Percentiles rank a stretch among this genome's conserved stretches.
phyloP scores from a whole-genome alignment of 257 asterid species.

The Cynanchum wilfordii region DNA sequence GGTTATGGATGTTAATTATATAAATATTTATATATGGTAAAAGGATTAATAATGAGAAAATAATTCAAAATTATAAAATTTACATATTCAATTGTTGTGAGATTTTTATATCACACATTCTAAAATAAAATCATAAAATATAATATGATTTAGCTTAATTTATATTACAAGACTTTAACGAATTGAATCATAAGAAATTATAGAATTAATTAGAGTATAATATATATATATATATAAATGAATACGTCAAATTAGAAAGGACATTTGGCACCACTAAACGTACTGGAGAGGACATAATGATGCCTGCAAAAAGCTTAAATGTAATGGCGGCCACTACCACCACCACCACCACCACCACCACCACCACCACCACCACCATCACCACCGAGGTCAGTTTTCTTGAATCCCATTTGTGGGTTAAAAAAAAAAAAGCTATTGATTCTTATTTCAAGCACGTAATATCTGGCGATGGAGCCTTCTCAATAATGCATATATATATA shows the following conservation, averaged over 20 bases:
- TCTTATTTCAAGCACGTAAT: neutral
- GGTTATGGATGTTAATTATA: too few relatives aligned
- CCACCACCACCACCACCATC: constrained; percentile 1
- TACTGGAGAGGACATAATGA: constrained; percentile 16
- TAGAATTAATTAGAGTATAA: too few relatives aligned
- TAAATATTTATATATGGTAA: too few relatives aligned
- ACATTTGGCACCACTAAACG: neutral
- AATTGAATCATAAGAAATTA: neutral
- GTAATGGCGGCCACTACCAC: neutral
- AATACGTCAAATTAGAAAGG: neutral
- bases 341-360: neutral
- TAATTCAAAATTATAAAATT: too few relatives aligned
- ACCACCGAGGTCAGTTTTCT: constrained; percentile 7
- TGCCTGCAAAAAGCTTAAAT: constrained; percentile 19
- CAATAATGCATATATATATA: neutral
- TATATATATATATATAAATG: too few relatives aligned
- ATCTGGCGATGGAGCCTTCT: constrained; percentile 1
- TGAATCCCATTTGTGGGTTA: constrained; percentile 10
- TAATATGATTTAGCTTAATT: too few relatives aligned
- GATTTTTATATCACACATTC: too few relatives aligned
- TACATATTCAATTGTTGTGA: too few relatives aligned
- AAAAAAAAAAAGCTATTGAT: neutral
- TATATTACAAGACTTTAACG: too few relatives aligned
- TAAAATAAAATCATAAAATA: too few relatives aligned
- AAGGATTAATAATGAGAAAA: too few relatives aligned